Percentiles rank a stretch among this genome's conserved stretches.
phyloP scores from a whole-genome alignment of 192 early-diverging fungal genomes.

The Linnemannia exigua region DNA sequence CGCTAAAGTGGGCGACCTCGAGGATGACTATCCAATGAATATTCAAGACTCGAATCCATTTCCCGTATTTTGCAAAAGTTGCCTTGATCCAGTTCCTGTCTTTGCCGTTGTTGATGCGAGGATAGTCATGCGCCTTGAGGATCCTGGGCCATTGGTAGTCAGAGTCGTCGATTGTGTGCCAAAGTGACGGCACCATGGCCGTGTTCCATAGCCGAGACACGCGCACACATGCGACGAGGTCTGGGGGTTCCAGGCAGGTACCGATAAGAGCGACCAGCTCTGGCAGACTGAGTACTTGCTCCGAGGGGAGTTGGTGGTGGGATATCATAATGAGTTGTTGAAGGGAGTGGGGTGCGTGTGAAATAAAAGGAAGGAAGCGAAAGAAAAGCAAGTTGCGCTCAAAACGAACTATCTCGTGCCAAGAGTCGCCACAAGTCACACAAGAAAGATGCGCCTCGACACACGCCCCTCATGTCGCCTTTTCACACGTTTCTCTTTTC shows the following conservation, averaged over 20 bases:
- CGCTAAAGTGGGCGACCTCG: background rate
- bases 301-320: background rate
- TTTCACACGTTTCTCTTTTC: no score
- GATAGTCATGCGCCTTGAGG: background rate
- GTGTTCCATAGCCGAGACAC: background rate
- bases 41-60: background rate
- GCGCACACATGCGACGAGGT: background rate
- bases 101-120: background rate
- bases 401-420: no score
- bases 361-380: background rate
- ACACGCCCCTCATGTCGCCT: no score
- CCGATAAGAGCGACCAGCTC: background rate
- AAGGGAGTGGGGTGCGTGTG: background rate
- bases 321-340: background rate
- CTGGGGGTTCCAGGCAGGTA: background rate
- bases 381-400: no score
- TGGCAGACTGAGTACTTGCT: background rate
- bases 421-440: no score
- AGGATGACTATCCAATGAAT: background rate
- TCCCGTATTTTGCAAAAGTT: background rate
- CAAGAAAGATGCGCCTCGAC: no score
- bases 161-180: background rate
- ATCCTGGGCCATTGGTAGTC: background rate
- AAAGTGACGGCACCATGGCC: background rate
- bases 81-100: slow-evolving; percentile 7